A percentile compares a stretch with the other conserved stretches of the same genome.
These are phyloP conservation scores for Aspergillus carbonarius DNA, from an alignment of 2,329 filamentous ascomycete genomes.

Conservation along the genomic window DNA sequence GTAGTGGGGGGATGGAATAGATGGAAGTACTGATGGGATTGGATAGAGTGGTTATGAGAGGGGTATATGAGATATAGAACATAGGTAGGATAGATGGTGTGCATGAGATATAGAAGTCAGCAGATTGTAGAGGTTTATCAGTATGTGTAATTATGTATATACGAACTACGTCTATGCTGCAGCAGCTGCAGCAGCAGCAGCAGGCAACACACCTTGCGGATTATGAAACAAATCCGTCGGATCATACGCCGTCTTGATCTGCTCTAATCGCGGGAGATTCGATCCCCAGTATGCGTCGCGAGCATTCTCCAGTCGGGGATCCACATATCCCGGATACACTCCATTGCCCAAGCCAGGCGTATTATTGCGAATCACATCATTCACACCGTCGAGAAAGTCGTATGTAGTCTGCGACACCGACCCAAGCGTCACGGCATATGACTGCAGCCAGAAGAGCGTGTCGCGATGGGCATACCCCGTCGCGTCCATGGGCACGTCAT, in stretches of 20 bases:
- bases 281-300: neutral
- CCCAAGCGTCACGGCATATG: constrained; percentile 56
- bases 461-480: constrained; percentile 65
- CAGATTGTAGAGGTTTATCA: too few relatives aligned
- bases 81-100: too few relatives aligned
- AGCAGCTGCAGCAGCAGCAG: neutral
- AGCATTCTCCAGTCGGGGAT: neutral
- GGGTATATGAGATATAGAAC: too few relatives aligned
- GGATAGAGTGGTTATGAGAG: too few relatives aligned
- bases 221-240: constrained; percentile 5
- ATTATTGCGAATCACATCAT: neutral
- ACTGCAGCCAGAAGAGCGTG: constrained; percentile 63
- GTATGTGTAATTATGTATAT: too few relatives aligned
- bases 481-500: constrained; percentile 55
- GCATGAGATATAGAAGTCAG: too few relatives aligned
- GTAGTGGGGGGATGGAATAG: too few relatives aligned
- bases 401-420: constrained; percentile 48
- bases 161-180: too few relatives aligned
- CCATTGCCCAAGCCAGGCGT: neutral
- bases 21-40: too few relatives aligned
- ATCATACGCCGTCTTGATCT: neutral
- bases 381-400: constrained; percentile 53
- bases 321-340: neutral
- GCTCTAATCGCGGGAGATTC: neutral
- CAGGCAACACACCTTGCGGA: constrained; percentile 7